Evolutionary conservation across 2,329 filamentous ascomycete genomes (phyloP), one percentile per base, ranked within the genome.

Genomic region (Claviceps spartinae): DNA sequence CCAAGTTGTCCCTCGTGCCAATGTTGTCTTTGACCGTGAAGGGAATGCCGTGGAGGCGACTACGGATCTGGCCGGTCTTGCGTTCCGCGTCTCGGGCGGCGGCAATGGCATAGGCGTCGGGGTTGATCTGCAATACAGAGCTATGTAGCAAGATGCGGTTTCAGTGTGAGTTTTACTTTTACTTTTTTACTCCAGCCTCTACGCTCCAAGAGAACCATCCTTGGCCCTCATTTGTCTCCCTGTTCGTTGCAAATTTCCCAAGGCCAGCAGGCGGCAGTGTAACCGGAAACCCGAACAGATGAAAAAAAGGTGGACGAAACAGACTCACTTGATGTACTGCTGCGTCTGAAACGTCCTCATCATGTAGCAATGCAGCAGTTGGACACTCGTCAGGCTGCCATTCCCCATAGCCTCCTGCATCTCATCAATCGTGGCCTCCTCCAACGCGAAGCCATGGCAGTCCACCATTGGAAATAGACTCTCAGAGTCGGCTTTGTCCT

Each of bases 11-110:
- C 56, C 79, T 80, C 8, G 77, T 80, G 24, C 74, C 81, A 51
- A 86, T 83, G 61, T 83, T 85, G 62, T 89, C 85, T 65, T 89
- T 89, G 56, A 88, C 77, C 2, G 84, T 71, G 62, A 86, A 86
- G 0, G 86, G 85, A 44, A 90, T 86, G 3, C 85, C 85, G 62
- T 89, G 85, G 1, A 90, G 72, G 1, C 79, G 79, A 1, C 83
- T 77, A n/a, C 82, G 75, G 9, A 81, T 63, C 41, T 68, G 70
- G 24, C 81, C 81, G 1, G 67, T 59, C 13, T 63, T 61, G 18
- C 85, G 75, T 65, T 88, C 83, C 0, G 61, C 62, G 58, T 89
- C 85, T 34, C 81, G 69, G 14, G 69, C 61, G 5, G 67, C 67
- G 3, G 85, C 85, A 52, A 88, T 86, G 22, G 63, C 60, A 37